Base-by-base conservation (phyloP, 352 stramenopile genomes). In the Pythium rhizo-oryzae region DNA sequence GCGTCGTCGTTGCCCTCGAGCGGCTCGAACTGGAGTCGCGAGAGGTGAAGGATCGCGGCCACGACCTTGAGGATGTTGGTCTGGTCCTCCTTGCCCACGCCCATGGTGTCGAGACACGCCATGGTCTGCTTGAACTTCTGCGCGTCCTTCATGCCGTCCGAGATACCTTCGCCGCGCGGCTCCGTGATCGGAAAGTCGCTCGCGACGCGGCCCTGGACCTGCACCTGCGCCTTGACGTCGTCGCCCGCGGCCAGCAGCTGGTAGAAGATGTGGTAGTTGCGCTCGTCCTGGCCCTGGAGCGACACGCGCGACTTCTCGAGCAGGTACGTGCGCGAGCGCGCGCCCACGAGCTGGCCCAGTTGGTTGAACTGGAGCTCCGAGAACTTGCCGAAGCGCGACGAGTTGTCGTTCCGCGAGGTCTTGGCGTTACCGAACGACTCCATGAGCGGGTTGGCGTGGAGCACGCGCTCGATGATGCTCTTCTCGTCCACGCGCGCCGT, bases 211-310 rank as follows among this genome's bases (percentile, higher is more conserved):
- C 93, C 81, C 8, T 80, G 74, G n/a, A 98, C 76, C 44, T 93
- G 76, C 9, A 94, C 79, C 35, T 85, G 79, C 24, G 76, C 59
- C 11, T 75, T 87, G 59, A 82, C 77, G 35, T 86, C 73, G 18
- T 81, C 79, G 0, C 75, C 72, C 1, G 84, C 79, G 18, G 85
- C 84, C 12, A 95, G 75, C 37, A 99, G 71, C 68, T 99, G 91
- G 82, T 99, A 99, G 74, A 99, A 99, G 58, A 99, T 98, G 79
- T 99, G 97, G 85, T 99, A 99, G 81, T 99, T 99, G 55, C 97
- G 82, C 76, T 99, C 97, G 16, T 91, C 92, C 51, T 91, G 59
- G n/a, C 85, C 87, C 77, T 99, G 96, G 35, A 82, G 94, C 75
- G 65, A 99, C 68, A 85, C 96, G 35, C 89, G 85, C 35, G 85